Evolutionary conservation across 2,329 filamentous ascomycete genomes (phyloP).

Genomic region (Alternaria consortialis): DNA sequence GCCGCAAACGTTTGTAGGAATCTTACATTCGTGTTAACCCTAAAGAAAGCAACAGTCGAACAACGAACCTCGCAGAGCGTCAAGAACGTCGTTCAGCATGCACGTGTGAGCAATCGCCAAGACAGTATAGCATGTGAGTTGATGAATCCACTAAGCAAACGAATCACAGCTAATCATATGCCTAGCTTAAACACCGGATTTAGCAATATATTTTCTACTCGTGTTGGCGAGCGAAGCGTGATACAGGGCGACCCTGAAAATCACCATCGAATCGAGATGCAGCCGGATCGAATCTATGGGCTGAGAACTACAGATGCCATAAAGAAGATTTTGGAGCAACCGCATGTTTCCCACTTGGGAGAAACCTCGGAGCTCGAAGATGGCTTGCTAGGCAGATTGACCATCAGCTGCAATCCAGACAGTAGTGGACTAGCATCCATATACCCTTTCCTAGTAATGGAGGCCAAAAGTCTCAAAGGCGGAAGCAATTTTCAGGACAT

Average conservation of each 20-base stretch:
- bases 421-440: conserved; percentile 22
- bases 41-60: conserved; percentile 16
- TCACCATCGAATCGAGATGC: conserved; percentile 3
- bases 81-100: conserved; percentile 22
- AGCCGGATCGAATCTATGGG: conserved; percentile 29
- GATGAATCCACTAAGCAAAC: conserved; percentile 2
- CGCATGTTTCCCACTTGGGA: not conserved
- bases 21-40: conserved; percentile 6
- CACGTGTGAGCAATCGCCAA: conserved; percentile 15
- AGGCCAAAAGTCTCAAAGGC: conserved; percentile 28
- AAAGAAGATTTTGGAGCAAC: not conserved
- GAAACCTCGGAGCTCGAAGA: not conserved
- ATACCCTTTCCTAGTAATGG: conserved; percentile 32
- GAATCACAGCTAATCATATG: not conserved
- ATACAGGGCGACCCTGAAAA: conserved; percentile 1
- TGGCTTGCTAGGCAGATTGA: conserved; percentile 11
- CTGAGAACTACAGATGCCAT: not conserved
- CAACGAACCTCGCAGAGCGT: conserved; percentile 15
- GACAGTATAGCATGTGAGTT: conserved; percentile 9
- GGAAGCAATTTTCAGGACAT: conserved; percentile 24
- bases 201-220: conserved; percentile 19
- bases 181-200: conserved; percentile 16
- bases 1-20: conserved; percentile 3
- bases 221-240: conserved; percentile 16
- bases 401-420: conserved; percentile 22